A percentile compares a stretch with the other conserved stretches of the same genome.
Evolutionary conservation across 1,284 basidiomycete genomes (phyloP).

Genomic region (Leccinum colubrinum): DNA sequence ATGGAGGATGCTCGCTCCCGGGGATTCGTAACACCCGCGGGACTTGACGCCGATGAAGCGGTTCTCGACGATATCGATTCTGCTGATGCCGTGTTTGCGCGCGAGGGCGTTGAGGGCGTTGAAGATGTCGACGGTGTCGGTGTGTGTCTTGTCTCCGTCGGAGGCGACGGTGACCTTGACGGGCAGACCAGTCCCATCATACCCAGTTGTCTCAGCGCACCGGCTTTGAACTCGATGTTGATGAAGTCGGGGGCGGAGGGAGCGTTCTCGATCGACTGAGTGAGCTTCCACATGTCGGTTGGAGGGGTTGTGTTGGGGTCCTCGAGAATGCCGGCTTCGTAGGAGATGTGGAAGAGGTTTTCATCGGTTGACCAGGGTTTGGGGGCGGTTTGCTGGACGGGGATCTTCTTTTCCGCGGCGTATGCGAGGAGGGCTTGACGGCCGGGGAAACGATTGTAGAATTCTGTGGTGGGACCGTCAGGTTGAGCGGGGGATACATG

Average conservation of each 20-base stretch:
- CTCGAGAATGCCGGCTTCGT: conserved; percentile 98
- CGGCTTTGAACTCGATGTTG: conserved; percentile 81
- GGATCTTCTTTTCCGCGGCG: conserved; percentile 83
- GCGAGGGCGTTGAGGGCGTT: conserved; percentile 89
- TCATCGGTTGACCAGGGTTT: conserved; percentile 99
- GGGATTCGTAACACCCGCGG: conserved; percentile 98
- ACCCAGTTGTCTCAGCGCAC: too few relatives aligned
- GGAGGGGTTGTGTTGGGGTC: conserved; percentile 96
- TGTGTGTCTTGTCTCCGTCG: conserved; percentile 62
- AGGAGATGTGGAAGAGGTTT: conserved; percentile 99
- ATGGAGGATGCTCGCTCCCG: conserved; percentile 94
- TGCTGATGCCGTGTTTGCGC: conserved; percentile 92
- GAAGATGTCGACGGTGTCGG: conserved; percentile 97
- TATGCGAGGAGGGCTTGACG: conserved; percentile 91
- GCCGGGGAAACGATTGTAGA: conserved; percentile 97
- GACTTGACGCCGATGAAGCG: conserved; percentile 99
- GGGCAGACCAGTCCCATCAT: conserved; percentile 55
- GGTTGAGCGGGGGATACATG: background rate
- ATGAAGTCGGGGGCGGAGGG: conserved; percentile 82
- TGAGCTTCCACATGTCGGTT: conserved; percentile 99
- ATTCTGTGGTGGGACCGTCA: conserved; percentile 52
- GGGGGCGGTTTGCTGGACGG: conserved; percentile 92
- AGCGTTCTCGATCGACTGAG: conserved; percentile 80
- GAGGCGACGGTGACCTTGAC: conserved; percentile 70
- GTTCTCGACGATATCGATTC: conserved; percentile 99